Base-by-base conservation (phyloP, 441 rosid species). In the Biscutella laevigata region DNA sequence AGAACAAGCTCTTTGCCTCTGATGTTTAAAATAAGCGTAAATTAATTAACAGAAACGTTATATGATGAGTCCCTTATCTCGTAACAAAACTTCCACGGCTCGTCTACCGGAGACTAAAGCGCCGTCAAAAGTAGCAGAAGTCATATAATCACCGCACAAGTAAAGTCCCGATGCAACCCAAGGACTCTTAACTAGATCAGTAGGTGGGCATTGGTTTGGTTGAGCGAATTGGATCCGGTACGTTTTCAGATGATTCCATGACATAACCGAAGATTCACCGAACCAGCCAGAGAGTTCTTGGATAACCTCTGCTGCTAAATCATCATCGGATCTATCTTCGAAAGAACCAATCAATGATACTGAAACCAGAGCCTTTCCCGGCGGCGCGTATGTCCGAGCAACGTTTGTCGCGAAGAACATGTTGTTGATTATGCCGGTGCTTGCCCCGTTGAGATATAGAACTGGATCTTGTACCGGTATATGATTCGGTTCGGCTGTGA, bases 381-480 rank as follows among this genome's bases (percentile, higher is more conserved):
- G 64, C 7, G 89, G 89, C 3, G 84, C 95, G 26, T 89, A 84
- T 1, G 83, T 80, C 3, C 74, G 71, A 30, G 87, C 91, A 51
- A 89, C 97, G 44, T 89, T 86, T 19, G 94, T 86, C 6, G 83
- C 82, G 21, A 84, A 86, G 60, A 84, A 82, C 95, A 89, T 86
- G 76, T 89, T 89, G 47, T 89, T 89, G 46, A 89, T 74, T 2
- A 84, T 78, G 1, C 97, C 95, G 44, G 74, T 7, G 0, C 79
- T 83, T 20, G 95, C 71, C 0, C 97, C 94, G 30, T 84, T 86
- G 4, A 89, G 78, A 52, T 82, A 77, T 36, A 89, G 71, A 32
- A 80, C 84, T 15, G 97, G 91, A 11, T 84, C 91, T 22, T 53
- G 29, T 10, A 76, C 83, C 0, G 94, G 97, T 49, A 86, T 75